Evolutionary conservation across 768 basidiomycete species (phyloP), one percentile per base, ranked within the genome.

Genomic region (Clathrus columnatus): DNA sequence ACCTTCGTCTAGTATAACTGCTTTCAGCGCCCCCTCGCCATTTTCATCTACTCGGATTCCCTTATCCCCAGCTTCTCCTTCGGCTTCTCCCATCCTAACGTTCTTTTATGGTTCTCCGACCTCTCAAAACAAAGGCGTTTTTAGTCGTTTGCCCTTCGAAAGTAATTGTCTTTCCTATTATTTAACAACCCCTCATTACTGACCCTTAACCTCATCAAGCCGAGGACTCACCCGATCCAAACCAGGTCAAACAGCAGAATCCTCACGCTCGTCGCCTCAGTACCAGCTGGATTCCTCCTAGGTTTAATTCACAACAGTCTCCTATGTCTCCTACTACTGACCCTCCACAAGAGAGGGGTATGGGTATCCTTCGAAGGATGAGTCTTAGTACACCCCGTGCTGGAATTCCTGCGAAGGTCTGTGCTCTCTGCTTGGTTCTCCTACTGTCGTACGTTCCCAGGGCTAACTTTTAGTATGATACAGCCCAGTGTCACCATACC

Each of bases 311-410:
- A 27, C 56, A 59, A 20, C 45, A 57, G 28, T 45, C 24, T 20
- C 26, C 17, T 47, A 14, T 69, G 30, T 63, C 69, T 2, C 66
- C 83, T 5, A 75, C 79, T 5, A 75, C 79, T 5, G 63, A 61
- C 21, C 66, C 72, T 16, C 77, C 77, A 26, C 68, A 75, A 7
- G 85, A 88, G 57, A 78, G 89, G 7, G 87, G 85, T 1, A 75
- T 81, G 14, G 85, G 82, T 54, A 72, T 91, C 26, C 69, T 91
- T 57, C 78, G 87, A 50, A 78, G 89, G 51, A 82, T 91, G 53
- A 90, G 88, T 32, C 72, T 91, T 8, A 80, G 84, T 58, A 68
- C 71, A 43, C 72, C 78, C 18, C 76, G 86, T 61, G 67, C n/a
- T n/a, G 36, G 36, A 36, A 36, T 36, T 36, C 14, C 54, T n/a